These are phyloP conservation scores for Lactarius tabidus DNA, from an alignment of 768 basidiomycete species.

Conservation along the genomic window DNA sequence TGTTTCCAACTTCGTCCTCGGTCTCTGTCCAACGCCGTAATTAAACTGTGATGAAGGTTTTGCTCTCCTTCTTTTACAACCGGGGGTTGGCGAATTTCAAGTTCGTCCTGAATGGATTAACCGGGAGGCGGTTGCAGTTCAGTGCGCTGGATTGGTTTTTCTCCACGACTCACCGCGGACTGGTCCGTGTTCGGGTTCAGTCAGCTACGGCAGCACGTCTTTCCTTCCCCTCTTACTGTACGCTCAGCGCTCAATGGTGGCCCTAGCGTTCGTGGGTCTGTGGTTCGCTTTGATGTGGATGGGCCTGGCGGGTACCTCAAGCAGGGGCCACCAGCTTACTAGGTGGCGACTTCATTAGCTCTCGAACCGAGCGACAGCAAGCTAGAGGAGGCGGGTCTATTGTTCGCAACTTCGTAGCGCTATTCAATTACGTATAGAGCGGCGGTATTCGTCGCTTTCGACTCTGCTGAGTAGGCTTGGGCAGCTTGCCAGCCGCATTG, in stretches of 20 bases:
- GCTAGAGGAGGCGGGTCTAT: neutral
- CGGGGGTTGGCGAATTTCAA: neutral
- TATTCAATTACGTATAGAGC: neutral
- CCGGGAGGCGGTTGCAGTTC: neutral
- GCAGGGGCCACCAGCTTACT: neutral
- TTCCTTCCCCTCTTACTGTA: neutral
- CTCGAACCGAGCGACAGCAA: neutral
- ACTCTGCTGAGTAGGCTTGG: neutral
- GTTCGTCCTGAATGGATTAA: neutral
- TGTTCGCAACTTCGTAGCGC: neutral
- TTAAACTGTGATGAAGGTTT: neutral
- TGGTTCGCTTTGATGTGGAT: neutral
- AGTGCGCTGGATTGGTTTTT: neutral
- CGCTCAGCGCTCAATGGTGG: neutral
- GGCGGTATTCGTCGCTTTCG: neutral
- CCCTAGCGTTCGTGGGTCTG: neutral
- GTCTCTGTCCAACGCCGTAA: neutral
- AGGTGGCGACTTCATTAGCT: neutral
- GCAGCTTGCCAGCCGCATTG: neutral
- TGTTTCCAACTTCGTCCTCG: neutral
- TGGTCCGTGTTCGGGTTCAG: neutral
- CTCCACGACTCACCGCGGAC: neutral
- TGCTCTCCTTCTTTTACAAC: too few species aligned
- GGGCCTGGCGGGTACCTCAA: neutral
- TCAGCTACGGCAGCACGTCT: neutral